Evolutionary conservation across 225 moss, liverwort and hornwort genomes (phyloP), one percentile per base, ranked within the genome.

Genomic region (Polytrichum commune): DNA sequence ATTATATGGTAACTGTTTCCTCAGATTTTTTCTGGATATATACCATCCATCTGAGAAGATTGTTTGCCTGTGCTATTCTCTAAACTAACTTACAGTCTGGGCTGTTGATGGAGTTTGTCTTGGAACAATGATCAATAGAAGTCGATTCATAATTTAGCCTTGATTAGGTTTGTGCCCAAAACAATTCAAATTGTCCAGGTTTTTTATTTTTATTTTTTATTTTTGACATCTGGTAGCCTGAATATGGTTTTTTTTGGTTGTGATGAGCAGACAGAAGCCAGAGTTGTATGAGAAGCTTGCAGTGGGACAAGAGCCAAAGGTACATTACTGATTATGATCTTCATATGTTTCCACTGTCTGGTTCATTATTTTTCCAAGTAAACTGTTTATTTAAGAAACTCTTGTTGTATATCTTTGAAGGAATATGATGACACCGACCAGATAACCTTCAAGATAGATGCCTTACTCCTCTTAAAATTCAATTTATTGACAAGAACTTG

Each of bases 291-390:
- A 85, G 54, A 86, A 86, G 53, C 89, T 95, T 35, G 83, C 82
- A 67, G 80, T 32, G 20, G 89, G 90, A 70, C 94, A 95, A 84
- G 76, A 85, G 63, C 94, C 94, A 1, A 95, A 95, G 92, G 93
- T 94, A 69, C 10, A 26, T 5, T 55, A 55, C 29, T 46, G 46
- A 46, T 10, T 46, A 46, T 46, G 46, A 46, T 46, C 13, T 46
- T 27, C 57, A 29, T 22, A 9, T 24, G 18, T 23, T 1, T 46
- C 32, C 38, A 63, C 32, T 29, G 19, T 35, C 9, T 35, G 35
- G 9, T 35, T 33, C 33, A 33, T 8, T 33, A 33, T 33, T 33
- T 33, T 1, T 38, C 27, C 27, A 63, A 28, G 22, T 53, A 3
- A 8, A 46, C 65, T 75, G 6, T 32, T 18, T 46, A 4, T 55